Evolutionary conservation across 2,329 filamentous ascomycete genomes (phyloP).

Genomic region (Epichloe glyceriae): DNA sequence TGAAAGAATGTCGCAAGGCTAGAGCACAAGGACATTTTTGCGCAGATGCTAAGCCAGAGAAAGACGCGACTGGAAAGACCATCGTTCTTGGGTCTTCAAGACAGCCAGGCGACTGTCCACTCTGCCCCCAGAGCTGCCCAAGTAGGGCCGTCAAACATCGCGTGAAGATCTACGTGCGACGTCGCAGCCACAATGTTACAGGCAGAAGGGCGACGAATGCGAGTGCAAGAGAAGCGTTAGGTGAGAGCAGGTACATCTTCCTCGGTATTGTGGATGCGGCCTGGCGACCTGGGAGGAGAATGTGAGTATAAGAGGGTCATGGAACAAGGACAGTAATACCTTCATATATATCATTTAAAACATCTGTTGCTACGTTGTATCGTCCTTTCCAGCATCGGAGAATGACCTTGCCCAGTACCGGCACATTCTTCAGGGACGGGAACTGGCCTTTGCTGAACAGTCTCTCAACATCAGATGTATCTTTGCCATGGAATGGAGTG

Average conservation of each 20-base stretch:
- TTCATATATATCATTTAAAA: not conserved
- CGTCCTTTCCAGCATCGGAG: not conserved
- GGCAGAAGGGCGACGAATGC: not conserved
- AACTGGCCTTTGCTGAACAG: not conserved
- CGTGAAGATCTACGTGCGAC: not conserved
- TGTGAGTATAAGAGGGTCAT: not conserved
- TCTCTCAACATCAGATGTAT: not conserved
- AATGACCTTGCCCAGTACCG: not conserved
- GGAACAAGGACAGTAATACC: not conserved
- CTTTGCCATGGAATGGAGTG: not conserved
- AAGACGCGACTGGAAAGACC: not conserved
- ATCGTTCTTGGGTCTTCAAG: constrained; percentile 15
- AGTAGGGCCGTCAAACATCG: not conserved
- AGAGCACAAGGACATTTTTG: not conserved
- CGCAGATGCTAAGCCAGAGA: not conserved
- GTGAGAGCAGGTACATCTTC: not conserved
- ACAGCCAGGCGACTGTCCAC: constrained; percentile 5
- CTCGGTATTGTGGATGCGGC: not conserved
- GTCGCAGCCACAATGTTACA: not conserved
- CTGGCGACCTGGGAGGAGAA: not conserved
- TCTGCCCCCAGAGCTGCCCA: not conserved
- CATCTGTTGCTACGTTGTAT: not conserved
- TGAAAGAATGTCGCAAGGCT: not conserved
- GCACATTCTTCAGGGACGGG: not conserved
- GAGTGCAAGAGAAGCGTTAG: not conserved